Evolutionary conservation across 768 basidiomycete genomes (phyloP).

Genomic region (Pilatotrama ljubarskyi): DNA sequence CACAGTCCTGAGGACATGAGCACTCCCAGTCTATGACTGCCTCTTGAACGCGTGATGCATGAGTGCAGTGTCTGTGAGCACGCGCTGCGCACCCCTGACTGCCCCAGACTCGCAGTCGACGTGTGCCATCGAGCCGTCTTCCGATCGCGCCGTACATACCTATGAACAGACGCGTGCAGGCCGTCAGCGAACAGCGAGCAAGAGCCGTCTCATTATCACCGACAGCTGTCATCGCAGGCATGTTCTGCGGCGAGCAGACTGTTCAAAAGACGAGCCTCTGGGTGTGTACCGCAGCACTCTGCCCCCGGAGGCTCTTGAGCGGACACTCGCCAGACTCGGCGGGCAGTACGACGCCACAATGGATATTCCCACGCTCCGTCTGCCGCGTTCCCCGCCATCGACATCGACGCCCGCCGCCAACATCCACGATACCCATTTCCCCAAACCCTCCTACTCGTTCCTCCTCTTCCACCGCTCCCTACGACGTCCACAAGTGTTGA

Average conservation of each 20-base stretch:
- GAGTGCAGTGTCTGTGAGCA: not conserved
- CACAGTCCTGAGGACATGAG: not conserved
- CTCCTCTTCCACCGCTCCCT: slow-evolving; percentile 12
- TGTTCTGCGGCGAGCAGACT: not conserved
- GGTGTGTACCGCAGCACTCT: not conserved
- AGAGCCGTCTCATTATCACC: slow-evolving; percentile 3
- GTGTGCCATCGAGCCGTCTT: not conserved
- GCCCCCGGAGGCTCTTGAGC: not conserved
- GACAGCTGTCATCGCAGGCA: slow-evolving; percentile 2
- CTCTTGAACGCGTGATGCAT: too few relatives aligned
- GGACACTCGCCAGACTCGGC: not conserved
- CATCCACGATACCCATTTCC: not conserved
- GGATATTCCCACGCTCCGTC: slow-evolving; percentile 13
- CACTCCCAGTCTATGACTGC: too few relatives aligned
- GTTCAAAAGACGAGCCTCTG: slow-evolving; percentile 5
- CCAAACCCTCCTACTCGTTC: not conserved
- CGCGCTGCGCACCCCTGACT: not conserved
- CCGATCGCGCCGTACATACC: slow-evolving; percentile 1
- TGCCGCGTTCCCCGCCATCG: not conserved
- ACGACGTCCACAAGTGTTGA: slow-evolving; percentile 5
- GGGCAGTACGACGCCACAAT: slow-evolving; percentile 6
- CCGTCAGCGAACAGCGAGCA: not conserved
- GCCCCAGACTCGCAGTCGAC: slow-evolving; percentile 9
- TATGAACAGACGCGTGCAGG: slow-evolving; percentile 10
- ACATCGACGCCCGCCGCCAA: slow-evolving; percentile 1